Evolutionary conservation across 768 basidiomycete species (phyloP), one percentile per base, ranked within the genome.

Genomic region (Cystofilobasidium macerans): DNA sequence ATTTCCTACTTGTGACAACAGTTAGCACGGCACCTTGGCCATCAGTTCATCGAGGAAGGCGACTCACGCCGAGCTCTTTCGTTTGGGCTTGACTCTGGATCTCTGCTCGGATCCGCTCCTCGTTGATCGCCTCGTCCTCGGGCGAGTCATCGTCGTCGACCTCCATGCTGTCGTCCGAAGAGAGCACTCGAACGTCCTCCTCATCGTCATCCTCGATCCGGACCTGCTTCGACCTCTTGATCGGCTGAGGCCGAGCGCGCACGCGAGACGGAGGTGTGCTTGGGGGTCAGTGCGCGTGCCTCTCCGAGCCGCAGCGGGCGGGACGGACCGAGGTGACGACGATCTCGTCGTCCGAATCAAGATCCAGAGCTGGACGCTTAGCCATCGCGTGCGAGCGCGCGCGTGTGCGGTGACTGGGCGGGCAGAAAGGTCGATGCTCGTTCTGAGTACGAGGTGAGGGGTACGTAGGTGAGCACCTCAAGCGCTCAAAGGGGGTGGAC

Each of bases 1-100:
- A 88, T 80, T 18, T 80, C 82, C 91, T 94, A 70, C 3, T 40
- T 6, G 38, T 20, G n/a, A n/a, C n/a, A n/a, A n/a, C n/a, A n/a
- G n/a, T n/a, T n/a, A n/a, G n/a, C n/a, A n/a, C n/a, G n/a, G n/a
- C n/a, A n/a, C n/a, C n/a, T n/a, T n/a, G n/a, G n/a, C n/a, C n/a
- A n/a, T n/a, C n/a, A n/a, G n/a, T n/a, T n/a, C n/a, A n/a, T n/a
- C n/a, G 54, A 33, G 12, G 35, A 36, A 22, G 7, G 33, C 13
- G 35, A 42, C 62, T 40, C 40, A 63, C 62, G 30, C 63, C 63
- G 0, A 45, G 24, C 42, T 63, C 62, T 26, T 53, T 63, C 18
- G 32, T 26, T 12, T 57, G 26, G 14, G 42, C 63, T 24, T 40
- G 26, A 8, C 36, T 54, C 32, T 57, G 51, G n/a, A 64, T 64